A percentile compares a stretch with the other conserved stretches of the same genome.
These are phyloP conservation scores for Colletotrichum sp. DNA, from an alignment of 2,329 filamentous ascomycete species.

Conservation along the genomic window DNA sequence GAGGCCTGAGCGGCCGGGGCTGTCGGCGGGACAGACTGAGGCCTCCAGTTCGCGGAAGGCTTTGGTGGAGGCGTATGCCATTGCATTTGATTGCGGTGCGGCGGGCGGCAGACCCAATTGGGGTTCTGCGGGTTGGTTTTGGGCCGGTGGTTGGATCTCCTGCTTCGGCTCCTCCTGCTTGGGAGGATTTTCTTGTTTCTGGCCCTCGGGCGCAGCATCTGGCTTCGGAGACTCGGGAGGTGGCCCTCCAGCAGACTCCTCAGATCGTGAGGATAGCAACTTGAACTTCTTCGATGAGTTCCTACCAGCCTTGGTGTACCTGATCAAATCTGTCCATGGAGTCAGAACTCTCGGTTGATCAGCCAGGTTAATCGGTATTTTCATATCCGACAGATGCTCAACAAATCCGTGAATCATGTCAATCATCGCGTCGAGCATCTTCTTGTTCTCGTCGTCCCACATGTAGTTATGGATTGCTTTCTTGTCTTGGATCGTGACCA, in stretches of 20 bases:
- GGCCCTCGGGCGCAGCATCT: background rate
- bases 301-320: conserved; percentile 31
- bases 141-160: background rate
- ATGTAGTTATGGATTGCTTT: conserved; percentile 51
- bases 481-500: conserved; percentile 68
- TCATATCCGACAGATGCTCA: conserved; percentile 79
- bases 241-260: background rate
- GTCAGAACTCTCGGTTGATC: conserved; percentile 77
- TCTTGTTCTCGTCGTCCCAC: conserved; percentile 33
- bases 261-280: conserved; percentile 58
- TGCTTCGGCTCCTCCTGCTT: background rate
- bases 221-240: conserved; percentile 10
- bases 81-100: background rate
- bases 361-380: conserved; percentile 81
- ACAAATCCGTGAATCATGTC: conserved; percentile 76
- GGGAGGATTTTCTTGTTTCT: background rate
- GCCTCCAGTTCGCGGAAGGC: conserved; percentile 47
- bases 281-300: conserved; percentile 34
- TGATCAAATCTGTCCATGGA: conserved; percentile 65
- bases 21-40: conserved; percentile 66
- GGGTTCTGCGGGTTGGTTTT: background rate
- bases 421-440: conserved; percentile 50
- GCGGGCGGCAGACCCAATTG: background rate
- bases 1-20: conserved; percentile 61
- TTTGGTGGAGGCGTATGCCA: conserved; percentile 15